Conservation (phyloP, 352 stramenopile species). For the Phytophthora pinifolia region DNA sequence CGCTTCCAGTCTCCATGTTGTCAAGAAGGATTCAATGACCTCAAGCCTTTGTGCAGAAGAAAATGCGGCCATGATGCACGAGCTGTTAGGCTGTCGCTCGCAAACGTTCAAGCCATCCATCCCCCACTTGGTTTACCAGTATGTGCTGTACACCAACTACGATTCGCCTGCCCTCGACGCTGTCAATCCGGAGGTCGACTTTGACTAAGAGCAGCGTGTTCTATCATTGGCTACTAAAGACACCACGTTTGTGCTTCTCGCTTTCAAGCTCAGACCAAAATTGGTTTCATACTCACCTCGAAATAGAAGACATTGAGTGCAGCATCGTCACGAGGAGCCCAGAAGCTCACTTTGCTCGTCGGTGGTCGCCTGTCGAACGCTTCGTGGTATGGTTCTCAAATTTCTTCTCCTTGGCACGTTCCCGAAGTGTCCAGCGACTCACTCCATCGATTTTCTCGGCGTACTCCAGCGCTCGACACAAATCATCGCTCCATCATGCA, state of each 20-base stretch:
- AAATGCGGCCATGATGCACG: conserved; percentile 84
- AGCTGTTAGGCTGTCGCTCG: conserved; percentile 75
- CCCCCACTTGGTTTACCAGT: conserved; percentile 96
- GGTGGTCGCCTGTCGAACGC: conserved; percentile 3
- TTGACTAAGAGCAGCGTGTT: conserved; percentile 26
- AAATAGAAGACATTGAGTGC: conserved; percentile 2
- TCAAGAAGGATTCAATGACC: background rate
- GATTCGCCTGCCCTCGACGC: conserved; percentile 52
- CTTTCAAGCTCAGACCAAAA: conserved; percentile 1
- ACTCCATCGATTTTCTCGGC: background rate
- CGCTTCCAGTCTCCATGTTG: no score
- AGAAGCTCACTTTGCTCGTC: conserved; percentile 1
- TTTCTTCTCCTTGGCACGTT: conserved; percentile 6
- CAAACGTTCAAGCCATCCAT: conserved; percentile 89
- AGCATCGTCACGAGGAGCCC: background rate
- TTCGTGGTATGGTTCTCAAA: background rate
- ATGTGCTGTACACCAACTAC: conserved; percentile 93
- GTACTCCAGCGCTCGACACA: background rate
- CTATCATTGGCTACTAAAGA: no score
- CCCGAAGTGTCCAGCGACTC: conserved; percentile 9
- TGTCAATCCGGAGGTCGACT: conserved; percentile 77
- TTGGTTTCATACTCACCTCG: conserved; percentile 15
- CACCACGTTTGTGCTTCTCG: no score
- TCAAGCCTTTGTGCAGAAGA: conserved; percentile 52
- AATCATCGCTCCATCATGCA: conserved; percentile 21